Evolutionary conservation across 2,329 filamentous ascomycete species (phyloP), one percentile per base, ranked within the genome.

Genomic region (Cercospora sp.): DNA sequence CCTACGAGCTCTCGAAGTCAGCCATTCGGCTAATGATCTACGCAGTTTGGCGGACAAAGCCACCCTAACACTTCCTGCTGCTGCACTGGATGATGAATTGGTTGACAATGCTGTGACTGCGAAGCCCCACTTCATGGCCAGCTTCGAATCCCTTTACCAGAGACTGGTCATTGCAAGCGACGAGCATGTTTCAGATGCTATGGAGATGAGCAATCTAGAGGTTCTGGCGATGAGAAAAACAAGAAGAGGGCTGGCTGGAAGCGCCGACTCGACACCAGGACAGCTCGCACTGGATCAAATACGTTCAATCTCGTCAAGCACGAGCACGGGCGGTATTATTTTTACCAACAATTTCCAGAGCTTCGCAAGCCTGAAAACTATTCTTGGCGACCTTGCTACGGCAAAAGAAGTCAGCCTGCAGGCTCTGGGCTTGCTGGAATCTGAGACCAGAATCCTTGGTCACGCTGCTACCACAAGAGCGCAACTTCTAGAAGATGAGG

Each of bases 81-180:
- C 61, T 18, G 51, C 18, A n/a, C 26, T 51, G 23, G 23, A 60
- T 12, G 60, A 63, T 8, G 70, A 69, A 12, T 26, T 63, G 30
- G 48, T 61, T 18, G 65, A 70, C 36, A 63, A 64, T 40, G 60
- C 42, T 18, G 20, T 63, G 20, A 53, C 33, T 7, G 23, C 45
- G n/a, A 72, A 67, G 42, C 82, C 83, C 13, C 83, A 83, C 69
- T 84, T 85, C 70, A 72, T 76, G 12, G 67, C 71, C n/a, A 78
- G 82, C 48, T 85, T 85, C 69, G 83, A 84, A 71, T 75, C 77
- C 16, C 69, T 85, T 18, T 83, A 80, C 69, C 82, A 84, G 45
- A 67, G 66, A 16, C 63, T 73, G 20, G 45, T 55, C 64, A 55
- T 60, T 31, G 42, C 42, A 36, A 51, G 36, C 5, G 51, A 71